phyloP scores from a whole-genome alignment of 2,329 filamentous ascomycete species.

The Fusarium humuli region DNA sequence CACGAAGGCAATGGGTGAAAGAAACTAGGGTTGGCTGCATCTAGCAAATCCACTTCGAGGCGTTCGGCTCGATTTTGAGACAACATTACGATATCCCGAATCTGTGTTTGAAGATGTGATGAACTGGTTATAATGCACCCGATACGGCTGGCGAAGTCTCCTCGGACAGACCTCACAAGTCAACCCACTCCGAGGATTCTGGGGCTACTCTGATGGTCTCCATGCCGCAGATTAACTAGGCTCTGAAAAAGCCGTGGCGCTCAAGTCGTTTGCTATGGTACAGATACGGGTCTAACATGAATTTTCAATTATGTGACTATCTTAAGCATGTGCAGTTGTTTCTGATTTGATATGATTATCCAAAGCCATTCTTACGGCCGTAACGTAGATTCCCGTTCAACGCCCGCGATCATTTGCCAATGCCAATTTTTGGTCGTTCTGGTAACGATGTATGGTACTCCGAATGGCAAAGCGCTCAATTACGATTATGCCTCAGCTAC shows the following conservation, averaged over 20 bases:
- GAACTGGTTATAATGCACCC: slow-evolving; percentile 42
- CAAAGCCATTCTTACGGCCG: no score
- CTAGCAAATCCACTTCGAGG: slow-evolving; percentile 60
- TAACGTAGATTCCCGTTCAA: background rate
- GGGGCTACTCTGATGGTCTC: slow-evolving; percentile 68
- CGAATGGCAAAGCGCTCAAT: background rate
- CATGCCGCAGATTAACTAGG: slow-evolving; percentile 69
- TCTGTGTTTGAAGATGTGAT: slow-evolving; percentile 47
- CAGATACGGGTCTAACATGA: slow-evolving; percentile 74
- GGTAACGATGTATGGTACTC: background rate
- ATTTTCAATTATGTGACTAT: slow-evolving; percentile 27
- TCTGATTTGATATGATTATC: background rate
- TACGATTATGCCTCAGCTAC: background rate
- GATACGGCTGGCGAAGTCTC: slow-evolving; percentile 67
- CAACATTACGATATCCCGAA: slow-evolving; percentile 50
- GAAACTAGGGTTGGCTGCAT: slow-evolving; percentile 58
- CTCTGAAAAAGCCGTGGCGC: slow-evolving; percentile 71
- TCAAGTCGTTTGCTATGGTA: slow-evolving; percentile 67
- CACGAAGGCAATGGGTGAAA: slow-evolving; percentile 55
- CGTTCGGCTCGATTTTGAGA: slow-evolving; percentile 61
- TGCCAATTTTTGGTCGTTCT: background rate
- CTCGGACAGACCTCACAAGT: slow-evolving; percentile 56
- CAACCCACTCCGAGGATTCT: slow-evolving; percentile 63
- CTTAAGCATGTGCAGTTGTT: background rate
- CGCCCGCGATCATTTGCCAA: background rate